phyloP scores from a whole-genome alignment of 352 stramenopile genomes.

The Globisporangium rhizosaccharum region DNA sequence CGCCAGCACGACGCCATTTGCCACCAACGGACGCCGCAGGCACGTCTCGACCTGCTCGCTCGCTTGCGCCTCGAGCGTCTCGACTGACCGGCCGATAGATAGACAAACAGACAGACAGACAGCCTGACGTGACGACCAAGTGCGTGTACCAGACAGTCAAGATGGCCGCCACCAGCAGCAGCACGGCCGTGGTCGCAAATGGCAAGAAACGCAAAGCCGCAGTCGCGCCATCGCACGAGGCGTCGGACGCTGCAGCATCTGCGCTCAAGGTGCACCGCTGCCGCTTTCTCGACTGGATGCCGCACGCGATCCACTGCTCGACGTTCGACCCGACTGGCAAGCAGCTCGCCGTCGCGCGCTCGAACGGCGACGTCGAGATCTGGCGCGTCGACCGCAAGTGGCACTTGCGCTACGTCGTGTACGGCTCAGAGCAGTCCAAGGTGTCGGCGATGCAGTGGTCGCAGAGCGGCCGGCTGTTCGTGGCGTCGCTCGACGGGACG shows the following conservation, averaged over 20 bases:
- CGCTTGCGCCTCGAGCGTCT: not conserved
- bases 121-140: not conserved
- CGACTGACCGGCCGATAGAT: not conserved
- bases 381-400: constrained; percentile 63
- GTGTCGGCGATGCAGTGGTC: constrained; percentile 74
- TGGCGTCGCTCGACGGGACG: constrained; percentile 62
- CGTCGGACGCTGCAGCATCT: not conserved
- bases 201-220: constrained; percentile 9
- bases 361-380: constrained; percentile 79
- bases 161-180: not conserved
- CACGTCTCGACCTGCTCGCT: not conserved
- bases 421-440: constrained; percentile 50
- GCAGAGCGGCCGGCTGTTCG: constrained; percentile 46
- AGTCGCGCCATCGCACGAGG: not conserved
- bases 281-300: constrained; percentile 84
- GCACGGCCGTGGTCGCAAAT: not conserved
- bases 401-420: constrained; percentile 68
- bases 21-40: not conserved
- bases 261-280: constrained; percentile 72
- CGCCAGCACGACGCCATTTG: not conserved
- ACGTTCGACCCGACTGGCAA: constrained; percentile 50
- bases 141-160: not conserved
- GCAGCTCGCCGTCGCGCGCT: constrained; percentile 67
- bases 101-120: not conserved
- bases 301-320: constrained; percentile 56